Percentiles rank a stretch among this genome's conserved stretches.
These are phyloP conservation scores for Suhomyces kunorum DNA, from an alignment of 1,139 yeast species.

Conservation along the genomic window DNA sequence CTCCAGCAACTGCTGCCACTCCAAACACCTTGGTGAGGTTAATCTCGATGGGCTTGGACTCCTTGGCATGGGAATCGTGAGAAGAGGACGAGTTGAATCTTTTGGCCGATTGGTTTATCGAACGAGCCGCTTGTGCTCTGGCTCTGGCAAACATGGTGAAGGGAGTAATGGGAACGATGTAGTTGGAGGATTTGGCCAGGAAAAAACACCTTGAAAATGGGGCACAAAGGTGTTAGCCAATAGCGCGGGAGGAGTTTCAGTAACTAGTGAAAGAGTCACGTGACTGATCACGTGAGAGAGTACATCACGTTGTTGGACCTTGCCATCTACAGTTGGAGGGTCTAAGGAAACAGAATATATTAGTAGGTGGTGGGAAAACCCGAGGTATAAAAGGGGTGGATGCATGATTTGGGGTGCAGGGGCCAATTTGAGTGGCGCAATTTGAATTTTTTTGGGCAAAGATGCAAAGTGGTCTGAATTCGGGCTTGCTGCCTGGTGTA, in stretches of 20 bases:
- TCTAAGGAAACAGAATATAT: no score
- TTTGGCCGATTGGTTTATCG: slow-evolving; percentile 23
- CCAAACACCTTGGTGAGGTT: slow-evolving; percentile 46
- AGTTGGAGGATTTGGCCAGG: slow-evolving; percentile 7
- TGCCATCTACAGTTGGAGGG: background rate
- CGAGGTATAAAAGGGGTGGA: no score
- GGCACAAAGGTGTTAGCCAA: slow-evolving; percentile 13
- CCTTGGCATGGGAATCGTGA: slow-evolving; percentile 27
- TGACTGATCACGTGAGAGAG: background rate
- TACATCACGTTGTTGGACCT: slow-evolving; percentile 1
- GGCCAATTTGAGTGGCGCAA: no score
- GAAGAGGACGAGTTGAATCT: slow-evolving; percentile 34
- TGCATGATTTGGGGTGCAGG: no score
- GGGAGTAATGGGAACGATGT: slow-evolving; percentile 2
- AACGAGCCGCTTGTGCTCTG: slow-evolving; percentile 18
- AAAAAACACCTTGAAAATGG: slow-evolving; percentile 9
- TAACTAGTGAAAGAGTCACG: background rate
- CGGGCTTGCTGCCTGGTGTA: no score
- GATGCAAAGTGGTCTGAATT: no score
- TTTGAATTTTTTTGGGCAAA: no score
- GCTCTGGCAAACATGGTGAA: slow-evolving; percentile 27
- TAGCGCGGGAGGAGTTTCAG: slow-evolving; percentile 4
- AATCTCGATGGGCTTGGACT: slow-evolving; percentile 39
- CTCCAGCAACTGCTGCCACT: slow-evolving; percentile 44
- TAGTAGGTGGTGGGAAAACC: no score